Percentiles rank a stretch among this genome's conserved stretches.
Conservation (phyloP, 1,284 basidiomycete genomes). For the Neolentinus lepideus region DNA sequence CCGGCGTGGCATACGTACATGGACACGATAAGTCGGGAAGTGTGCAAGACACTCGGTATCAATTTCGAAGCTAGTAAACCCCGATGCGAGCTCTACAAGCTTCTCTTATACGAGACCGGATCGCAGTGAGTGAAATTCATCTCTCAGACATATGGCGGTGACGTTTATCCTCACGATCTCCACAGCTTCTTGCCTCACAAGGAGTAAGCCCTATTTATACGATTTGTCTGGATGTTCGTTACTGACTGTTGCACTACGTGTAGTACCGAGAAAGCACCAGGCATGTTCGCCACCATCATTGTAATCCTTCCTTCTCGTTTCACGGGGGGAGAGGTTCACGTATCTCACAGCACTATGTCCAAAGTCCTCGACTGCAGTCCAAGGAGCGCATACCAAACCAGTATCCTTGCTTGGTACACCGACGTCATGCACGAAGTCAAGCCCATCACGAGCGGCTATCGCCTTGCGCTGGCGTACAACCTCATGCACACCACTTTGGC, state of each 20-base stretch:
- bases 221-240: slow-evolving; percentile 5
- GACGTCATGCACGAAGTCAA: slow-evolving; percentile 39
- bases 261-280: slow-evolving; percentile 31
- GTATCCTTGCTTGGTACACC: slow-evolving; percentile 38
- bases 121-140: slow-evolving; percentile 29
- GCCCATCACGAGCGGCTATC: slow-evolving; percentile 34
- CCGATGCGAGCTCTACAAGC: slow-evolving; percentile 34
- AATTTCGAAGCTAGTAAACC: slow-evolving; percentile 13
- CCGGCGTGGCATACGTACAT: slow-evolving; percentile 17
- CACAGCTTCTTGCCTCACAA: not conserved
- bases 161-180: slow-evolving; percentile 15
- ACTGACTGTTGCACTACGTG: slow-evolving; percentile 2
- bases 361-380: slow-evolving; percentile 25
- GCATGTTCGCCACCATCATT: slow-evolving; percentile 38
- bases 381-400: slow-evolving; percentile 20
- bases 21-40: slow-evolving; percentile 13
- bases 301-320: slow-evolving; percentile 35
- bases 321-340: slow-evolving; percentile 31
- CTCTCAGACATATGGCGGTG: not conserved
- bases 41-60: slow-evolving; percentile 19
- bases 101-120: slow-evolving; percentile 37
- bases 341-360: slow-evolving; percentile 25
- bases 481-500: slow-evolving; percentile 19
- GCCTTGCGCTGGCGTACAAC: slow-evolving; percentile 39
- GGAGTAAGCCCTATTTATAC: not conserved